Percentiles rank a stretch among this genome's conserved stretches.
These are phyloP conservation scores for Pseudogymnoascus sp. DNA, from an alignment of 2,329 filamentous ascomycete genomes.

Conservation along the genomic window DNA sequence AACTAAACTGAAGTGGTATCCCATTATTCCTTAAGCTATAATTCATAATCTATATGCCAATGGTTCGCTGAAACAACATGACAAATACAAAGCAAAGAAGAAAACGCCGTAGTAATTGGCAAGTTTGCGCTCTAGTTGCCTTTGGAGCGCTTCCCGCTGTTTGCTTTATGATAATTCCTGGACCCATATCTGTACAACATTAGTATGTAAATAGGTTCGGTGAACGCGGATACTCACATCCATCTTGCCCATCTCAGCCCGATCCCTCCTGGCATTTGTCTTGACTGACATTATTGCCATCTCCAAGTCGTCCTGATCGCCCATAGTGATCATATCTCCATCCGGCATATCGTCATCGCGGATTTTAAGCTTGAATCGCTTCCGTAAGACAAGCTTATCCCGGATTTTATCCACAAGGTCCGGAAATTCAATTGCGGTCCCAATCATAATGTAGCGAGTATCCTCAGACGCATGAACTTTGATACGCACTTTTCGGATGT, in stretches of 20 bases:
- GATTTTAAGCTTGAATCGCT: constrained; percentile 81
- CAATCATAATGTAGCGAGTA: constrained; percentile 85
- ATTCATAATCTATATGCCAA: constrained; percentile 7
- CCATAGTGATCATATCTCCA: constrained; percentile 93
- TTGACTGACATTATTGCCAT: constrained; percentile 69
- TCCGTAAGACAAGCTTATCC: constrained; percentile 73
- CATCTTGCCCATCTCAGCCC: constrained; percentile 81
- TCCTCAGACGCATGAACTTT: constrained; percentile 81
- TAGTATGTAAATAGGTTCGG: background rate
- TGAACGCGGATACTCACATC: constrained; percentile 58
- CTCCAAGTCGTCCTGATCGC: constrained; percentile 90
- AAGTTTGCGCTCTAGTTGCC: constrained; percentile 1
- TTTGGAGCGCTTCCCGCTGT: background rate
- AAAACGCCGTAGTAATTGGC: background rate
- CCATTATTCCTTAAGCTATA: constrained; percentile 5
- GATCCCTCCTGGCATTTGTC: constrained; percentile 60
- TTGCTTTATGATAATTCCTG: constrained; percentile 4
- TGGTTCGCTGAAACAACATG: constrained; percentile 5
- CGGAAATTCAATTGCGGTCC: constrained; percentile 59
- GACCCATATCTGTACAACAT: constrained; percentile 5
- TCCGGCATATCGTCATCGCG: constrained; percentile 67
- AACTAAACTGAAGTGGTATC: constrained; percentile 3
- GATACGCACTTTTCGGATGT: constrained; percentile 71
- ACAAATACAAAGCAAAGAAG: background rate
- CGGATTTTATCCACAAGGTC: constrained; percentile 72